Evolutionary conservation across 352 stramenopile species (phyloP).

Genomic region (Peronospora farinosa): DNA sequence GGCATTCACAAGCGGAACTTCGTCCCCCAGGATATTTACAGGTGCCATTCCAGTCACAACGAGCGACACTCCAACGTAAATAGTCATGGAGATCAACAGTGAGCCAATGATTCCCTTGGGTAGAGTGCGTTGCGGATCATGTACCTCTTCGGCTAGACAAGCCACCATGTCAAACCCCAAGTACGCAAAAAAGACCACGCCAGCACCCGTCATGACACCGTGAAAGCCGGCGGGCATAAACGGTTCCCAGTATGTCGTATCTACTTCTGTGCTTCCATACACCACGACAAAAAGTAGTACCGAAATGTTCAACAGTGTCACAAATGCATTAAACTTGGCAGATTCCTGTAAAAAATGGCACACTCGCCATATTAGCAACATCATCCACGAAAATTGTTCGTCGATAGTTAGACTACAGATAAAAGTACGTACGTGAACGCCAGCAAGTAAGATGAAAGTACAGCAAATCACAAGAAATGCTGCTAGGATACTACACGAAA

Average conservation of each 20-base stretch:
- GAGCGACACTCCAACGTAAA: slow-evolving; percentile 87
- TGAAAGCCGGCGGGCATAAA: slow-evolving; percentile 84
- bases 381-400: not conserved
- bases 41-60: slow-evolving; percentile 87
- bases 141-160: slow-evolving; percentile 88
- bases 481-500: slow-evolving; percentile 75
- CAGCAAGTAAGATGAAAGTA: slow-evolving; percentile 81
- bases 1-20: slow-evolving; percentile 81
- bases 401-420: not conserved
- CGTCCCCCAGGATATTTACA: slow-evolving; percentile 52
- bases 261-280: slow-evolving; percentile 72
- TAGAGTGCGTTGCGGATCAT: slow-evolving; percentile 84
- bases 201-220: slow-evolving; percentile 83
- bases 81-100: slow-evolving; percentile 85
- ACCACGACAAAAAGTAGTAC: slow-evolving; percentile 88
- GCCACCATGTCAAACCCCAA: slow-evolving; percentile 92
- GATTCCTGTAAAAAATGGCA: slow-evolving; percentile 61
- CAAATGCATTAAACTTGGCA: slow-evolving; percentile 87
- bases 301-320: slow-evolving; percentile 86
- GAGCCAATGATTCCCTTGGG: slow-evolving; percentile 90
- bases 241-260: slow-evolving; percentile 66
- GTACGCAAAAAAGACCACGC: slow-evolving; percentile 90
- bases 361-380: slow-evolving; percentile 4
- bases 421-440: slow-evolving; percentile 59
- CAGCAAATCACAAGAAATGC: slow-evolving; percentile 73